A percentile compares a stretch with the other conserved stretches of the same genome.
Conservation (phyloP, 2,329 filamentous ascomycete genomes). For the Colletotrichum ledebouriae region DNA sequence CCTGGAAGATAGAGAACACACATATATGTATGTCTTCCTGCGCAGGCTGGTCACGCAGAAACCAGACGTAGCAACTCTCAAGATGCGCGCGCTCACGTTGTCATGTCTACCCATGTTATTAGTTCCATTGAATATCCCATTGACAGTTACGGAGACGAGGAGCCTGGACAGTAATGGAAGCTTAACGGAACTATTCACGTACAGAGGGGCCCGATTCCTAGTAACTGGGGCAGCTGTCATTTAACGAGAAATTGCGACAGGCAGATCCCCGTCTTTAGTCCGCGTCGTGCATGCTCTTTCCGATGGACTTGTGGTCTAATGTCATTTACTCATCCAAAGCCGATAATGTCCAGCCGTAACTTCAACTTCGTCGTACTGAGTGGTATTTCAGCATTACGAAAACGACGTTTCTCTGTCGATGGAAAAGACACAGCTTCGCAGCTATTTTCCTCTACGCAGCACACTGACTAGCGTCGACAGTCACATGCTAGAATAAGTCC, state of each 20-base stretch:
- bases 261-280: slow-evolving; percentile 9
- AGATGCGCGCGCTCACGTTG: background rate
- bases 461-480: slow-evolving; percentile 16
- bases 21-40: too few species aligned
- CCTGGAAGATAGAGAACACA: background rate
- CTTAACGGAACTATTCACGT: slow-evolving; percentile 6
- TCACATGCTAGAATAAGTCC: slow-evolving; percentile 27
- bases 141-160: background rate
- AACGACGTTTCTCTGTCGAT: background rate
- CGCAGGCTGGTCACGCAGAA: too few species aligned
- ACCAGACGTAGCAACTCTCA: too few species aligned
- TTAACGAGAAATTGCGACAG: slow-evolving; percentile 5
- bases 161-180: background rate
- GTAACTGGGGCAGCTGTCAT: slow-evolving; percentile 22
- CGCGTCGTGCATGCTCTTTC: slow-evolving; percentile 7
- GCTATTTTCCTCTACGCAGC: background rate
- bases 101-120: background rate
- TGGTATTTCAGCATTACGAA: background rate
- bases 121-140: slow-evolving; percentile 2
- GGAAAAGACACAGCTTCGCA: background rate
- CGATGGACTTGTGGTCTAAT: background rate
- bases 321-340: background rate
- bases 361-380: background rate
- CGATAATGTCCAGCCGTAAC: background rate
- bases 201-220: background rate